Base-by-base conservation (phyloP, 163 green algal species). In the Chloromonas sp. region DNA sequence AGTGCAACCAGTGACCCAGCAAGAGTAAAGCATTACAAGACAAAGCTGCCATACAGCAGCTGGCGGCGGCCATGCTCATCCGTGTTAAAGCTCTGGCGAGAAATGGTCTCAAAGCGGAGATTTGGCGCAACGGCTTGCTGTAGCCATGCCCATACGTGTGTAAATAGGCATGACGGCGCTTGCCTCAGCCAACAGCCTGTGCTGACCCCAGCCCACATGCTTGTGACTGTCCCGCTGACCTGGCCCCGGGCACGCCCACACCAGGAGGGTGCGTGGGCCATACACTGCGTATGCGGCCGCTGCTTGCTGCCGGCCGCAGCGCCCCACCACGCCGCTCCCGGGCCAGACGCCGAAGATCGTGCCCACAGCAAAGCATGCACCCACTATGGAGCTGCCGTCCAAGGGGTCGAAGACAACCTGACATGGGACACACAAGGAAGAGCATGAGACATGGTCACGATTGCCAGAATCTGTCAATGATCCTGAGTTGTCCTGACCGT, bases 261-360 rank as follows among this genome's bases (percentile, higher is more conserved):
- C 92, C 2, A 98, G 88, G 58, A 95, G 62, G 1, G 94, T 97
- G 13, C 92, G 91, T 0, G 94, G 93, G 0, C 94, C 94, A 83
- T 95, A 96, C 0, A 98, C 89, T 0, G 90, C 92, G 86, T 98
- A 98, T 0, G 81, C 91, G 2, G 95, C 94, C 1, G 94, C 94
- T 14, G 78, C 60, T 77, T 94, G 89, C 5, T 97, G 87, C 36
- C 94, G 89, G 70, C 96, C 95, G 1, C 88, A 96, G 60, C 94
- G 92, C 58, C 94, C 94, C 3, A 92, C 90, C 0, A 97, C 89
- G 58, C 91, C 92, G 82, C 93, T 89, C 8, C 95, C 95, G 1
- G 92, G 94, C 94, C 95, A 98, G 1, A 98, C 89, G 79, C 95
- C 96, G 85, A 98, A 98, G 88, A 98, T 98, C 85, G 92, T 96